phyloP scores from a whole-genome alignment of 2,329 filamentous ascomycete species.

The Colletotrichum filicis region DNA sequence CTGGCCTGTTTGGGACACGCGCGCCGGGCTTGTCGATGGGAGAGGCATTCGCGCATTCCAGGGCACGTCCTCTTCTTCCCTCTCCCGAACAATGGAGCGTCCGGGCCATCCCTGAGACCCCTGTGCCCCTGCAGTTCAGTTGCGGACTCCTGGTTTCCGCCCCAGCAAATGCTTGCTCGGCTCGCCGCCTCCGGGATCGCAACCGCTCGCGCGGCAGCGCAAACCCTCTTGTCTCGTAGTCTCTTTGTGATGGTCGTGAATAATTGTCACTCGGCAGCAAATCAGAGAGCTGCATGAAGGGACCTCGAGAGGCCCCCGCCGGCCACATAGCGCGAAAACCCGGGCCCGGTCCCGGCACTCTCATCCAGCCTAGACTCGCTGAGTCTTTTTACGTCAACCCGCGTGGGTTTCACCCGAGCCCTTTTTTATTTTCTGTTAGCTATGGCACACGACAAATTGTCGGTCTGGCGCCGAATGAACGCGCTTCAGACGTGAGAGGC shows the following conservation, averaged over 20 bases:
- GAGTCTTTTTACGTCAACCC: slow-evolving; percentile 34
- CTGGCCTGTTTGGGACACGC: slow-evolving; percentile 28
- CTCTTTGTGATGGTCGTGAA: slow-evolving; percentile 30
- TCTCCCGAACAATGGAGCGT: slow-evolving; percentile 16
- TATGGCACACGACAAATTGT: slow-evolving; percentile 29
- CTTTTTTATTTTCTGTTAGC: slow-evolving; percentile 3
- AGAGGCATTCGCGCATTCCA: slow-evolving; percentile 21
- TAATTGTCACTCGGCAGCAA: slow-evolving; percentile 25
- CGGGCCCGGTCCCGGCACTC: slow-evolving; percentile 33
- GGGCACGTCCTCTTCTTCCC: slow-evolving; percentile 16
- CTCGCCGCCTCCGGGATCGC: slow-evolving; percentile 35
- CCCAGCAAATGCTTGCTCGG: slow-evolving; percentile 1
- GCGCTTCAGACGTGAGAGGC: slow-evolving; percentile 12
- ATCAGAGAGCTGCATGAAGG: slow-evolving; percentile 31
- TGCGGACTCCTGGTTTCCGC: slow-evolving; percentile 5
- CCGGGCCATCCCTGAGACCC: slow-evolving; percentile 15
- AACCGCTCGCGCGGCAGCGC: slow-evolving; percentile 23
- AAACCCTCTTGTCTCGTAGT: slow-evolving; percentile 6
- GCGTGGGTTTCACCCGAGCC: slow-evolving; percentile 28
- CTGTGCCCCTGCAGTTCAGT: not conserved
- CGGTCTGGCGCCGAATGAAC: slow-evolving; percentile 28
- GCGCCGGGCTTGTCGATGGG: slow-evolving; percentile 18
- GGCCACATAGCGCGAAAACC: slow-evolving; percentile 12
- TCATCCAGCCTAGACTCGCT: slow-evolving; percentile 27
- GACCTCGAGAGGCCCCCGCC: not conserved